Base-by-base conservation (phyloP, 495 filamentous ascomycete genomes). In the Hypoxylon rickii region DNA sequence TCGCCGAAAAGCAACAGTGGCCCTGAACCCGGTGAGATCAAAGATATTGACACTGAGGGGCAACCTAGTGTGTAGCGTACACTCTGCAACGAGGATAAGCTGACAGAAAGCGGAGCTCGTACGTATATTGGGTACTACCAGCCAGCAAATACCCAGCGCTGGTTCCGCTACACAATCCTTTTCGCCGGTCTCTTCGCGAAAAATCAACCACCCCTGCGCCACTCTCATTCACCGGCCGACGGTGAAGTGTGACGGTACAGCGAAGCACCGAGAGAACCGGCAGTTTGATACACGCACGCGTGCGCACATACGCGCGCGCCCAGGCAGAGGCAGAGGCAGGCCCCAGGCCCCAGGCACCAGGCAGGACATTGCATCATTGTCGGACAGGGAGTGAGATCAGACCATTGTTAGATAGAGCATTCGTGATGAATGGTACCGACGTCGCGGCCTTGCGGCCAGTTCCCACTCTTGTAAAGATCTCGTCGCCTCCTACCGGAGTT, bases 51-150 rank as follows among this genome's bases (percentile, higher is more conserved):
- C 46, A 43, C 44, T 22, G 3, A 2, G 7, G 2, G 38, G 21
- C 20, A 31, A 31, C 33, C 22, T 33, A 36, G 44, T 16, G 47
- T 49, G 26, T 37, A 20, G 31, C 37, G 46, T 40, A 42, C 39
- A 39, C 38, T 24, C 51, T 38, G 58, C 37, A 24, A 44, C 40
- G 51, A 56, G 37, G 39, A 61, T 21, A 45, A 57, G 43, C 47
- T 49, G 52, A 49, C 44, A 37, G 59, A 49, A 29, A 29, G 53
- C 37, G 43, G 48, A 57, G 40, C 13, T 37, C 37, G 43, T 44
- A 40, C 37, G 53, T 37, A 57, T 41, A 52, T 45, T 50, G 47
- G 44, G 59, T 57, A 63, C 57, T 53, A 62, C 58, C 19, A 46
- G 41, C 59, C 48, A 50, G 48, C 53, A 53, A 44, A 53, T 49